Evolutionary conservation across 805 yeast genomes (phyloP).

Genomic region (Saturnispora serradocipensis): DNA sequence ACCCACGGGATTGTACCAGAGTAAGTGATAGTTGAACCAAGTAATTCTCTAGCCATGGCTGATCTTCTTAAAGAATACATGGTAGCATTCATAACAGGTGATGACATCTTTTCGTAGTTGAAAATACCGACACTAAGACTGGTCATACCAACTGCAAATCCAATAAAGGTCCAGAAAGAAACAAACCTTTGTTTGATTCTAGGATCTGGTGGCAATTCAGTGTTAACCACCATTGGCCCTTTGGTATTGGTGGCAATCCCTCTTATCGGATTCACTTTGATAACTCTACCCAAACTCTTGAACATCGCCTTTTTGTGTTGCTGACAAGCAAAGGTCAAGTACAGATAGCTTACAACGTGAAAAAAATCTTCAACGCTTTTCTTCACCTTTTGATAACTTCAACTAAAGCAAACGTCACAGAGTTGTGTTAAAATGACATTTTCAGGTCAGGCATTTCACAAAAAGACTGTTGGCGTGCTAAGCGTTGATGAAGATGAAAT

Average conservation of each 20-base stretch:
- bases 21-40: conserved; percentile 74
- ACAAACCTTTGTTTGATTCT: conserved; percentile 37
- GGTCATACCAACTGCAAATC: conserved; percentile 46
- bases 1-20: conserved; percentile 82
- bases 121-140: conserved; percentile 56
- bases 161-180: conserved; percentile 35
- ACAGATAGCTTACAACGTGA: background rate
- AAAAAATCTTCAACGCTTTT: background rate
- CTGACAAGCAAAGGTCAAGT: background rate
- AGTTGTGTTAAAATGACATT: background rate
- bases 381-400: background rate
- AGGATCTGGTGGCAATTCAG: conserved; percentile 77
- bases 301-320: background rate
- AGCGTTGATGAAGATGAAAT: conserved; percentile 45
- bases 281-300: conserved; percentile 11
- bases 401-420: background rate
- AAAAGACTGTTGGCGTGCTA: conserved; percentile 48
- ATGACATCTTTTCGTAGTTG: conserved; percentile 86
- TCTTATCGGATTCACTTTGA: background rate
- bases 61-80: conserved; percentile 79
- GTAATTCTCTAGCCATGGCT: conserved; percentile 43
- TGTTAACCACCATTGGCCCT: conserved; percentile 53
- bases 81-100: conserved; percentile 83
- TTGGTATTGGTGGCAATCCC: background rate
- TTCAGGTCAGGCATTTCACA: conserved; percentile 37